Base-by-base conservation (phyloP, 257 asterid genomes). In the Petunia secreta region DNA sequence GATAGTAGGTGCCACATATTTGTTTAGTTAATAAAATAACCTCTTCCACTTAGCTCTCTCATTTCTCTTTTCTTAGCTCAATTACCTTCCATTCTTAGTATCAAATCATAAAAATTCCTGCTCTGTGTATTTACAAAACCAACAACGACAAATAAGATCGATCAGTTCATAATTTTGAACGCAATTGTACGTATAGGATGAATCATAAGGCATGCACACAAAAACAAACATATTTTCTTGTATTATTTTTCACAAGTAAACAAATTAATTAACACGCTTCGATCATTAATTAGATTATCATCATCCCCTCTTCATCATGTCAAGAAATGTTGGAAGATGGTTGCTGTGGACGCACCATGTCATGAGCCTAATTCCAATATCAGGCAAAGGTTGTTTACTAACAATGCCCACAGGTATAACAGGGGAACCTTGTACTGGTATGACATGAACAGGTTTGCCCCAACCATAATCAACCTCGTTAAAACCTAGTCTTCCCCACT, bases 401-500 rank as follows among this genome's bases (percentile, higher is more conserved):
- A 88, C 81, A 76, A 90, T 86, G 4, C 84, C 89, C 3, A 85
- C 91, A 6, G 93, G 92, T 53, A 90, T 81, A 4, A 85, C 34
- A 59, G 84, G 79, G 2, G 89, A 87, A 2, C 91, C 93, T 77
- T 87, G 92, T 34, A 88, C 77, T n/a, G 89, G 89, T 71, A 86
- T 83, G 2, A 90, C 84, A 39, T 82, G 90, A 43, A 81, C 80
- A 10, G 93, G 89, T 6, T 53, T 83, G 13, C 93, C 93, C 91
- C 93, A 89, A 57, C 93, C 93, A 59, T 88, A 86, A 64, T 89
- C 91, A 11, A 85, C 90, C 81, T 86, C 83, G 63, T 84, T 84
- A 52, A 86, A 90, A 38, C 93, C 93, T 52, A 90, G 84, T 76
- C 90, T 79, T 7, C 88, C 91, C 91, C 91, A 90, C 79, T 90